Conservation (phyloP, 345 rosid species). For the Brassica juncea region DNA sequence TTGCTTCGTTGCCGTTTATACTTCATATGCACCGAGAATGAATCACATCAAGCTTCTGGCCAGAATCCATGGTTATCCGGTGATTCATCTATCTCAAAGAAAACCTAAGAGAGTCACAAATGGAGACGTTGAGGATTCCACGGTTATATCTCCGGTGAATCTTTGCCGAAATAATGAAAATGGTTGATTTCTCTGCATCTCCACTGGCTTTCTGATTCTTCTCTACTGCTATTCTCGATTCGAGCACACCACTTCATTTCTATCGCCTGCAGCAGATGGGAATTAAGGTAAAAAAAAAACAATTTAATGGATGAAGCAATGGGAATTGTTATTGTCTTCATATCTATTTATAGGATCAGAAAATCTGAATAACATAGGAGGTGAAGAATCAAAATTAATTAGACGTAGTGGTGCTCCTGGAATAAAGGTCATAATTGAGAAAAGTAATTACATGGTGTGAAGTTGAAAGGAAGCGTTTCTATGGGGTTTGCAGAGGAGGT, state of each 20-base stretch:
- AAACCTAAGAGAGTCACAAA: neutral
- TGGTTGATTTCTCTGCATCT: no score
- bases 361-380: neutral
- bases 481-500: neutral
- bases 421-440: neutral
- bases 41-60: neutral
- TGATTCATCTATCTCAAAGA: neutral
- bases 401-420: neutral
- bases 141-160: no score
- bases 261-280: neutral
- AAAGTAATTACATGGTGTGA: neutral
- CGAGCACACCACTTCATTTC: no score
- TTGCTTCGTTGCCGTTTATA: neutral
- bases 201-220: no score
- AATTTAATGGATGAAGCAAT: neutral
- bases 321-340: neutral
- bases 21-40: neutral
- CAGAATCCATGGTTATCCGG: neutral
- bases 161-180: no score
- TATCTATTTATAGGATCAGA: neutral
- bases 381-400: neutral
- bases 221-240: no score
- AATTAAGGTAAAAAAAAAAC: neutral
- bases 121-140: no score
- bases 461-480: neutral